Percentiles rank a stretch among this genome's conserved stretches.
These are phyloP conservation scores for Aspergillus bertholletiae DNA, from an alignment of 495 filamentous ascomycete genomes.

Conservation along the genomic window DNA sequence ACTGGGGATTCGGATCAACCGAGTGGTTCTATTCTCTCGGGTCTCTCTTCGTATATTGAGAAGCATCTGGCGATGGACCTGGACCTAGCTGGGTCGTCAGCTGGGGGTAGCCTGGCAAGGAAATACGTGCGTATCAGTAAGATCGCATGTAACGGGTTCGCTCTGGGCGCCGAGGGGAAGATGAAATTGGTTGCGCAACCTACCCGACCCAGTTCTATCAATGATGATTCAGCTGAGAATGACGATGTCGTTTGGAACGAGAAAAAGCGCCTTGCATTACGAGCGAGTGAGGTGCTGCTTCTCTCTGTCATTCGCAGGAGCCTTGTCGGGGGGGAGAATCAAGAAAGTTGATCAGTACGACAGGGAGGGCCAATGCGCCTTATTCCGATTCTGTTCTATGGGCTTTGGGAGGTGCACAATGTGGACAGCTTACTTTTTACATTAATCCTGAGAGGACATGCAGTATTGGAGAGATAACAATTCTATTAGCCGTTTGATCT, in stretches of 20 bases:
- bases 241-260: conserved; percentile 5
- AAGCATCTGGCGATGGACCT: conserved; percentile 49
- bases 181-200: conserved; percentile 45
- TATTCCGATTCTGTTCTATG: not conserved
- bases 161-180: conserved; percentile 48
- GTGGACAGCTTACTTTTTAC: not conserved
- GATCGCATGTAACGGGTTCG: conserved; percentile 52
- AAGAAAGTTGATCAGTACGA: not conserved
- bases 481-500: not conserved
- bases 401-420: not conserved
- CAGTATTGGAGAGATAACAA: not conserved
- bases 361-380: not conserved
- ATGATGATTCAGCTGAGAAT: conserved; percentile 12
- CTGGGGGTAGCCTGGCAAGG: conserved; percentile 12
- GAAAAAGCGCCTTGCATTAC: conserved; percentile 10
- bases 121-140: conserved; percentile 45
- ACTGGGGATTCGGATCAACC: not conserved
- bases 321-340: conserved; percentile 1
- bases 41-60: conserved; percentile 41
- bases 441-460: not conserved
- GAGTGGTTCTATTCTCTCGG: conserved; percentile 32
- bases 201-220: not conserved
- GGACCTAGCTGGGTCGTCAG: conserved; percentile 23
- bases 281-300: conserved; percentile 29
- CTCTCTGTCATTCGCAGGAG: conserved; percentile 25